Evolutionary conservation across 352 stramenopile species (phyloP).

Genomic region (Globisporangium acanthophoron): DNA sequence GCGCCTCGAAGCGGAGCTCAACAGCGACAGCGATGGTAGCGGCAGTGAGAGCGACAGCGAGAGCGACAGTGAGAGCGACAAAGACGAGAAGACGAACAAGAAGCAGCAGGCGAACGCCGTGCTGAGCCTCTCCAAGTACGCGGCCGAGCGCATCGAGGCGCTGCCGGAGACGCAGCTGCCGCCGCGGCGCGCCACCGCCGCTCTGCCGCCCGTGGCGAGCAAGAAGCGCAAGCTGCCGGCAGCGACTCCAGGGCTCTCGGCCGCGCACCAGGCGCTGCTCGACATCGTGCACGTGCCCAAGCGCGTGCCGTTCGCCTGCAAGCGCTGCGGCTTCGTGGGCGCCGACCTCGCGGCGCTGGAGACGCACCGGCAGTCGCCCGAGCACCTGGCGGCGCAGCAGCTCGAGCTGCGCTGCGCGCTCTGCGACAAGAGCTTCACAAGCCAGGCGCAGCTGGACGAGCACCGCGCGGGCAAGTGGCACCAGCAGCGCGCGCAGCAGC

Average conservation of each 20-base stretch:
- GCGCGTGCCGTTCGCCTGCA: slow-evolving; percentile 80
- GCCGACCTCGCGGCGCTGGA: slow-evolving; percentile 62
- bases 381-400: slow-evolving; percentile 36
- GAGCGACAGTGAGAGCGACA: slow-evolving; percentile 17
- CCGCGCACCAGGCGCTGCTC: slow-evolving; percentile 25
- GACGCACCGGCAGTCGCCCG: slow-evolving; percentile 38
- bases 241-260: slow-evolving; percentile 10
- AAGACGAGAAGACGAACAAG: slow-evolving; percentile 6
- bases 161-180: slow-evolving; percentile 58
- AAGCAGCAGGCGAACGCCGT: slow-evolving; percentile 16
- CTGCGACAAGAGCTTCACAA: slow-evolving; percentile 81
- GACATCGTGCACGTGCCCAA: slow-evolving; percentile 56
- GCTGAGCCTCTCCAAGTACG: slow-evolving; percentile 65
- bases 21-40: slow-evolving; percentile 19
- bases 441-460: slow-evolving; percentile 60
- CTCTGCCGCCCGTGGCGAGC: slow-evolving; percentile 23
- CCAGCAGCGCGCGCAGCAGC: slow-evolving; percentile 60
- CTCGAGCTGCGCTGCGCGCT: slow-evolving; percentile 42
- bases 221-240: slow-evolving; percentile 33
- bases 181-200: slow-evolving; percentile 16
- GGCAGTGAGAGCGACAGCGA: slow-evolving; percentile 19
- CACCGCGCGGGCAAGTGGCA: slow-evolving; percentile 83
- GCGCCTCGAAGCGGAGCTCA: slow-evolving; percentile 62
- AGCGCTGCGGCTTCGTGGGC: slow-evolving; percentile 74
- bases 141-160: slow-evolving; percentile 51